Evolutionary conservation across 345 rosid genomes (phyloP).

Genomic region (Populus tremula): DNA sequence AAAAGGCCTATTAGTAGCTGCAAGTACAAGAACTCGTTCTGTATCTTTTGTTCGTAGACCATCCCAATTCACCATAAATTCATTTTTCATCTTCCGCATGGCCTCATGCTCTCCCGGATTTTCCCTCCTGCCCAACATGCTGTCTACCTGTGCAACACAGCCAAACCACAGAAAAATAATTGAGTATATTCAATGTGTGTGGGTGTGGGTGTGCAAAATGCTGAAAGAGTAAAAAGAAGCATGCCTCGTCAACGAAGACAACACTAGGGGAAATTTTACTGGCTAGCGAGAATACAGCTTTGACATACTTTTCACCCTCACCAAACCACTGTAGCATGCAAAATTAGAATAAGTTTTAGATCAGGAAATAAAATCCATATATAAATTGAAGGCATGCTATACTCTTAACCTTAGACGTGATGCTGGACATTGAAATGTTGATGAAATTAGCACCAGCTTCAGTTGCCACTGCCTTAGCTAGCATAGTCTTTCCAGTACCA

Average conservation of each 20-base stretch:
- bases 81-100: conserved; percentile 90
- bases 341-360: conserved; percentile 9
- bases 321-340: conserved; percentile 79
- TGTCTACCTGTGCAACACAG: conserved; percentile 63
- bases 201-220: background rate
- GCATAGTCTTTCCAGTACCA: conserved; percentile 96
- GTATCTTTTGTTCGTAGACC: conserved; percentile 78
- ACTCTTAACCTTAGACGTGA: conserved; percentile 70
- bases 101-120: conserved; percentile 86
- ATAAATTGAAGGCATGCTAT: background rate
- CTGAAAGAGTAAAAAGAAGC: conserved; percentile 11
- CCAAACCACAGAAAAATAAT: background rate
- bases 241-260: conserved; percentile 89
- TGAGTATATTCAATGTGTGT: background rate
- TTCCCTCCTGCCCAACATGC: conserved; percentile 93
- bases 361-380: conserved; percentile 12
- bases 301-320: conserved; percentile 87
- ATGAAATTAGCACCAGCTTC: conserved; percentile 97
- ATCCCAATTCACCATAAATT: conserved; percentile 96
- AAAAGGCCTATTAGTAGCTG: conserved; percentile 92
- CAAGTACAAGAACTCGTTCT: conserved; percentile 86
- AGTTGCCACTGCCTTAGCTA: conserved; percentile 97
- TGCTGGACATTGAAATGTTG: conserved; percentile 86
- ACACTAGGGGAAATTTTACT: conserved; percentile 88
- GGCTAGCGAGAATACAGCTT: conserved; percentile 88